phyloP scores from a whole-genome alignment of 2,329 filamentous ascomycete species.

The Fusarium hainanense region DNA sequence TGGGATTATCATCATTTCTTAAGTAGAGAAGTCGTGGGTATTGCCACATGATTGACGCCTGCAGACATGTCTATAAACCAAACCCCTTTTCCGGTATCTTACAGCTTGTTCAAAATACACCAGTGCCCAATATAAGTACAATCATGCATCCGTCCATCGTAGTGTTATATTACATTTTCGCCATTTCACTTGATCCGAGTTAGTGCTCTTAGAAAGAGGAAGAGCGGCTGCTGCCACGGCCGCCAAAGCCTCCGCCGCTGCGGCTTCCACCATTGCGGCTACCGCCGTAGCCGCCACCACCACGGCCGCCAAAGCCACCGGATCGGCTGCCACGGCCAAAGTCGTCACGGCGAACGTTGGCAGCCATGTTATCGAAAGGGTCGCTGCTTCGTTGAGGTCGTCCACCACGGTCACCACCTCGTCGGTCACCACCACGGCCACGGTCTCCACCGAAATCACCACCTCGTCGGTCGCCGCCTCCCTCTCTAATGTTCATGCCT shows the following conservation, averaged over 20 bases:
- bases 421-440: background rate
- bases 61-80: conserved; percentile 42
- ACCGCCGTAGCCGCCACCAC: conserved; percentile 16
- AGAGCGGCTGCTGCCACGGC: background rate
- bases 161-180: conserved; percentile 38
- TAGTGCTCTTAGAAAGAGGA: conserved; percentile 19
- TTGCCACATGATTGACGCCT: conserved; percentile 39
- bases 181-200: background rate
- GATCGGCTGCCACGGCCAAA: conserved; percentile 14
- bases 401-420: conserved; percentile 13
- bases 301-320: conserved; percentile 28
- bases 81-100: conserved; percentile 42
- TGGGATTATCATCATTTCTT: conserved; percentile 39
- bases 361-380: conserved; percentile 46
- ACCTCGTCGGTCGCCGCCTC: conserved; percentile 21
- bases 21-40: conserved; percentile 45
- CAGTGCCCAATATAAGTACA: conserved; percentile 44
- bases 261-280: background rate
- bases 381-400: conserved; percentile 23
- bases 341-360: conserved; percentile 44
- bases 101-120: conserved; percentile 40
- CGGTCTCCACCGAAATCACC: conserved; percentile 9
- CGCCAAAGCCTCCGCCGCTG: background rate
- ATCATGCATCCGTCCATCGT: conserved; percentile 38
- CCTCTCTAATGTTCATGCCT: conserved; percentile 51